Conservation (phyloP, 2,329 filamentous ascomycete species). For the Penicillium sp. region DNA sequence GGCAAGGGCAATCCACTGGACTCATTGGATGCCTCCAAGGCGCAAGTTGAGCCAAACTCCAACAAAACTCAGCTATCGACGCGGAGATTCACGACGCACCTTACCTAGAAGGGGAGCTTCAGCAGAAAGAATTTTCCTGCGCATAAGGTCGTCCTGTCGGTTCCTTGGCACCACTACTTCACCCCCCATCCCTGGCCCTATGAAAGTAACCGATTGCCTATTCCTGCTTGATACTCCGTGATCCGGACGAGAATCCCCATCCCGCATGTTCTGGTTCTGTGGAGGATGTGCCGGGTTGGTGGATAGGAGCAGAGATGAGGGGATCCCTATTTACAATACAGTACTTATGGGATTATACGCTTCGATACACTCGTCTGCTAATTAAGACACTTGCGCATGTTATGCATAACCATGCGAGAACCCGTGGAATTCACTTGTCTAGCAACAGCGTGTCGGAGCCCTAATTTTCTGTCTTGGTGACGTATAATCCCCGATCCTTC, state of each 20-base stretch:
- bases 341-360: not conserved
- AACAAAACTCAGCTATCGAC: constrained; percentile 16
- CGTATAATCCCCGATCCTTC: not conserved
- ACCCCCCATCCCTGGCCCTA: constrained; percentile 1
- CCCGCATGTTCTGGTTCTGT: not conserved
- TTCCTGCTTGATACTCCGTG: not conserved
- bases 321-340: not conserved
- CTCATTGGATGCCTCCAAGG: constrained; percentile 19
- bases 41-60: constrained; percentile 19
- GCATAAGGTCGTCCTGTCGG: not conserved
- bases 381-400: not conserved
- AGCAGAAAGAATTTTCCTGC: constrained; percentile 32
- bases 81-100: constrained; percentile 20
- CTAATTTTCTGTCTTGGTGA: not conserved
- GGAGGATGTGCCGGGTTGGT: constrained; percentile 3
- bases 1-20: not conserved
- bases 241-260: constrained; percentile 1
- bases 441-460: no score
- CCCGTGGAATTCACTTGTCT: not conserved
- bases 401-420: not conserved
- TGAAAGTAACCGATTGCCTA: not conserved
- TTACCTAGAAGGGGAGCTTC: constrained; percentile 43
- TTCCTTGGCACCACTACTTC: constrained; percentile 3
- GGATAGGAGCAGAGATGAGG: not conserved
- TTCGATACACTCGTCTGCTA: not conserved